Base-by-base conservation (phyloP, 139 green algal genomes). In the Edaphochlamys debaryana region DNA sequence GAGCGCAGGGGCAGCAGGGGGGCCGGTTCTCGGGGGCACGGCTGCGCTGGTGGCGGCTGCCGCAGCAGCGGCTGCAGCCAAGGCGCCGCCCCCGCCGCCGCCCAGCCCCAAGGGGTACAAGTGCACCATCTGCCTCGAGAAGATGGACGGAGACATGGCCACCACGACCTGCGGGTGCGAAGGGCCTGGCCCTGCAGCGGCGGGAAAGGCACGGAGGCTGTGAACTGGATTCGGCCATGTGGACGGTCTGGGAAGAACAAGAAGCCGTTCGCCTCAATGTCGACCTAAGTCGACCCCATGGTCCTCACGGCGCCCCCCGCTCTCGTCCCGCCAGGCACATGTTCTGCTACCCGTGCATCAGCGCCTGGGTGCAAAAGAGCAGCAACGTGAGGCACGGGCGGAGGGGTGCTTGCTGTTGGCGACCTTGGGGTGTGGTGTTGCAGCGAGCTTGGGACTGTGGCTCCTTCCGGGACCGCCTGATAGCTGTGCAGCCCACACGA, bases 281-380 rank as follows among this genome's bases (percentile, higher is more conserved):
- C n/a, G n/a, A n/a, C n/a, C n/a, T n/a, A n/a, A n/a, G n/a, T n/a
- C n/a, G n/a, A n/a, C n/a, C n/a, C n/a, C n/a, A n/a, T n/a, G n/a
- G n/a, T n/a, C n/a, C n/a, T n/a, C n/a, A n/a, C n/a, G n/a, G n/a
- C n/a, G n/a, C n/a, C n/a, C n/a, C n/a, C n/a, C n/a, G n/a, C n/a
- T n/a, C n/a, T n/a, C n/a, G n/a, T n/a, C n/a, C n/a, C n/a, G n/a
- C n/a, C 67, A 84, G 78, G 64, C 78, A 84, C 66, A 77, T 84
- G 66, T 77, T 76, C 50, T 84, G 78, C 64, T 84, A 48, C 78
- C 56, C 56, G 48, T 84, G 78, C 50, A 67, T 84, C 50, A 42
- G 7, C 32, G 8, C 27, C 13, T 84, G 78, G 78, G 78, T 84
- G 13, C 29, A 75, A 37, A 84, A 84, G 78, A 73, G 58, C 42